Evolutionary conservation across 257 asterid species (phyloP).

Genomic region (Rhazya stricta): DNA sequence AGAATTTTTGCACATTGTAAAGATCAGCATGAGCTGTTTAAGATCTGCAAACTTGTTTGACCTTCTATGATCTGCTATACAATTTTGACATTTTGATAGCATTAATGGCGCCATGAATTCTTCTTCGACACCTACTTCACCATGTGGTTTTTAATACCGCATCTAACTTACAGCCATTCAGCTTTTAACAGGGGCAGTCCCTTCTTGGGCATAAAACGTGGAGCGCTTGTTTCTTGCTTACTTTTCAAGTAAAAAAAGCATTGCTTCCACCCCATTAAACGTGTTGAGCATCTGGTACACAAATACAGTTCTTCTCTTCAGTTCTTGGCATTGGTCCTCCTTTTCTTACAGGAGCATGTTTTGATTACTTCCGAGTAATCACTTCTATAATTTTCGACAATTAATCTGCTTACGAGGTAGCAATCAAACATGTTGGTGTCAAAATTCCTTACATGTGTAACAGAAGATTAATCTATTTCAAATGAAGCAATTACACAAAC

Average conservation of each 20-base stretch:
- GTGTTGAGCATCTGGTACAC: background rate
- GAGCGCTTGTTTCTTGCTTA: background rate
- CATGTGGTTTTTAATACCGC: background rate
- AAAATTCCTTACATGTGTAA: background rate
- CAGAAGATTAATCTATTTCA: no score
- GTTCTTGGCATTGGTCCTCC: no score
- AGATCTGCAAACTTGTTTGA: conserved; percentile 4
- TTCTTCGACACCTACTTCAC: background rate
- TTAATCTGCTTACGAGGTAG: background rate
- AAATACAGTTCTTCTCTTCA: no score
- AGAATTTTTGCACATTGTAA: background rate
- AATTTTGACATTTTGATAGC: conserved; percentile 12
- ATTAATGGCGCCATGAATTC: conserved; percentile 13
- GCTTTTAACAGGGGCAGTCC: background rate
- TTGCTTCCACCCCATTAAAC: background rate
- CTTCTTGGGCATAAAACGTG: background rate
- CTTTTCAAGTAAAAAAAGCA: background rate
- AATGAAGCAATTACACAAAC: no score
- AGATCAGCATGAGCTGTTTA: conserved; percentile 1
- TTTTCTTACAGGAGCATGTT: background rate
- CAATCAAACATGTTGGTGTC: background rate
- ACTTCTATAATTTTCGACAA: background rate
- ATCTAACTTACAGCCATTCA: background rate
- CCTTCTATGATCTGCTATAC: background rate
- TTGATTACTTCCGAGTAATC: background rate